Evolutionary conservation across 2,329 filamentous ascomycete species (phyloP).

Genomic region (Exophiala sideris): DNA sequence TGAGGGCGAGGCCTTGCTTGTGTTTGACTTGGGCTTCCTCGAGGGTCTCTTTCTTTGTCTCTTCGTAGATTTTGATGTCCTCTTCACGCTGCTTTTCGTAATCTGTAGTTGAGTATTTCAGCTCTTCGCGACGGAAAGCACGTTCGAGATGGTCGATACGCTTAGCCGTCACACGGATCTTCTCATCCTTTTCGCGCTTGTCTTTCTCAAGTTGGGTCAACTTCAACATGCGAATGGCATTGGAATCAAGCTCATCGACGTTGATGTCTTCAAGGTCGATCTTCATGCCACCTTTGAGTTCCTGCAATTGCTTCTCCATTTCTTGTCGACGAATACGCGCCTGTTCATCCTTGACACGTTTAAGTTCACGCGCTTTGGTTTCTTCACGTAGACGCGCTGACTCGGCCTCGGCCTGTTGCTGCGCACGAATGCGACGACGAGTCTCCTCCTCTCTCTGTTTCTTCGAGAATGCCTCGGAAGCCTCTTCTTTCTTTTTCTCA

Average conservation of each 20-base stretch:
- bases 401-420: constrained; percentile 86
- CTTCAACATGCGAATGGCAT: constrained; percentile 89
- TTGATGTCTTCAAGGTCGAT: constrained; percentile 71
- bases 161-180: constrained; percentile 87
- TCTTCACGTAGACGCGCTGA: constrained; percentile 85
- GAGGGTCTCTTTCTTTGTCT: constrained; percentile 71
- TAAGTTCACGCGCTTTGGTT: constrained; percentile 83
- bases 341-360: constrained; percentile 79
- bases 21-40: constrained; percentile 82
- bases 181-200: constrained; percentile 93
- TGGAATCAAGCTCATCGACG: constrained; percentile 81
- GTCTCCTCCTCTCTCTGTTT: constrained; percentile 91
- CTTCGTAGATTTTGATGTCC: constrained; percentile 78
- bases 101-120: constrained; percentile 84
- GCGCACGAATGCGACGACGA: constrained; percentile 79
- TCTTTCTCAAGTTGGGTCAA: constrained; percentile 93
- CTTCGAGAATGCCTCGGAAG: constrained; percentile 80
- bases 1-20: constrained; percentile 85
- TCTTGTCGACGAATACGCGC: constrained; percentile 90
- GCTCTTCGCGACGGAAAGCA: constrained; percentile 91
- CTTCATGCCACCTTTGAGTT: constrained; percentile 86
- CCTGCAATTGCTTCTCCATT: constrained; percentile 85
- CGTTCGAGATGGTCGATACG: constrained; percentile 95
- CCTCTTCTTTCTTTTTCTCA: constrained; percentile 93
- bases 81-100: constrained; percentile 76